phyloP scores from a whole-genome alignment of 148 eudicot genomes.

The Salicornia ramosissima region DNA sequence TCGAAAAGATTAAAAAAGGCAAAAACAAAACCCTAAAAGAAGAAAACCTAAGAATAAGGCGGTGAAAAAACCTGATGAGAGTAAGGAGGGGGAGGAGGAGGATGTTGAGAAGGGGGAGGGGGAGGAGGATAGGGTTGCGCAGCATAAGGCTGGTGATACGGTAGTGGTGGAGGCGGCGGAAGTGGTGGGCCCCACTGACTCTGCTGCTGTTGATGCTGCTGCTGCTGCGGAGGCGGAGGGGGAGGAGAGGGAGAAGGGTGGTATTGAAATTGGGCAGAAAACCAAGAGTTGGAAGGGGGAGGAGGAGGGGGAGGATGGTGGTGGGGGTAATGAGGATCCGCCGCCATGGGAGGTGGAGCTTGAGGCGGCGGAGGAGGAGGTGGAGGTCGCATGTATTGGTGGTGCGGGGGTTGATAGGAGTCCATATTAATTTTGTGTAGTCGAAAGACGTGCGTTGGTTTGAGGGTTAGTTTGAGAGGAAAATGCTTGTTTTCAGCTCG shows the following conservation, averaged over 20 bases:
- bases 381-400: slow-evolving; percentile 36
- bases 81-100: slow-evolving; percentile 28
- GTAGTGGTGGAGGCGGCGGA: slow-evolving; percentile 36
- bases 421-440: slow-evolving; percentile 31
- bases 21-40: background rate
- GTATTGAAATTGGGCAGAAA: slow-evolving; percentile 50
- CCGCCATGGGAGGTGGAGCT: slow-evolving; percentile 30
- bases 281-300: slow-evolving; percentile 40
- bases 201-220: slow-evolving; percentile 26
- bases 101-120: slow-evolving; percentile 30
- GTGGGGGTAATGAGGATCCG: slow-evolving; percentile 42
- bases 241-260: slow-evolving; percentile 31
- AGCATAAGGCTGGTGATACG: slow-evolving; percentile 35
- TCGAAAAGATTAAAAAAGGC: background rate
- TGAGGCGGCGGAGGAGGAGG: slow-evolving; percentile 39
- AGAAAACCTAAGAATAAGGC: background rate
- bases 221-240: slow-evolving; percentile 41
- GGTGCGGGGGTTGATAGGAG: slow-evolving; percentile 35
- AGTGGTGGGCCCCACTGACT: slow-evolving; percentile 39
- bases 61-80: slow-evolving; percentile 31
- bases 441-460: no score
- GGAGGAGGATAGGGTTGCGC: slow-evolving; percentile 30
- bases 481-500: no score
- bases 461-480: no score
- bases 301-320: slow-evolving; percentile 31